Evolutionary conservation across 2,329 filamentous ascomycete genomes (phyloP).

Genomic region (Aureobasidium pullulans): DNA sequence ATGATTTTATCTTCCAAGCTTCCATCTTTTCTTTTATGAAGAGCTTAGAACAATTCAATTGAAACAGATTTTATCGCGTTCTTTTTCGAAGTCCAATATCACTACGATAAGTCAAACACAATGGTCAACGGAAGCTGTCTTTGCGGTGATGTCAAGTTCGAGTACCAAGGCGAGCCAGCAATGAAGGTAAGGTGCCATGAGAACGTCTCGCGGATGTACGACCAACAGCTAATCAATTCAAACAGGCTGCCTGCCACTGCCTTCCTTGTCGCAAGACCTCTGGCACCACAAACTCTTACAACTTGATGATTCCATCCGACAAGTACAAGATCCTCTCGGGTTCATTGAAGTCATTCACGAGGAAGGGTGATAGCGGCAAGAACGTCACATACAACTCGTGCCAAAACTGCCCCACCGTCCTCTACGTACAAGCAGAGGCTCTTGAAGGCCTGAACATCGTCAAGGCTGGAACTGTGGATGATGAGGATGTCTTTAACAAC

Average conservation of each 20-base stretch:
- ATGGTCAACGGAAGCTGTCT: slow-evolving; percentile 26
- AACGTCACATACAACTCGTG: slow-evolving; percentile 25
- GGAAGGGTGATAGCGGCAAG: slow-evolving; percentile 27
- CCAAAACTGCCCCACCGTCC: slow-evolving; percentile 24
- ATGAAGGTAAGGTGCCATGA: slow-evolving; percentile 18
- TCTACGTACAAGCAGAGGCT: slow-evolving; percentile 22
- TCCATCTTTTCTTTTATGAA: too few species aligned
- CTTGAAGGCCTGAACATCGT: slow-evolving; percentile 22
- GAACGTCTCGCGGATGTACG: neutral
- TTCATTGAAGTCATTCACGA: slow-evolving; percentile 19
- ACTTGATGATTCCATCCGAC: slow-evolving; percentile 22
- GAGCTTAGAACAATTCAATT: too few species aligned
- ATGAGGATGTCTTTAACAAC: slow-evolving; percentile 19
- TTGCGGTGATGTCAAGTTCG: slow-evolving; percentile 30
- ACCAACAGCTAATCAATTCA: neutral
- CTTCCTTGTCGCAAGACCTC: slow-evolving; percentile 27
- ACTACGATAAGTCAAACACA: neutral
- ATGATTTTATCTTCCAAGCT: too few species aligned
- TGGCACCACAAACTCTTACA: slow-evolving; percentile 25
- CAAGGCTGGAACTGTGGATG: slow-evolving; percentile 28
- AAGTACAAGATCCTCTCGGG: slow-evolving; percentile 25
- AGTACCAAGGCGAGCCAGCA: slow-evolving; percentile 26
- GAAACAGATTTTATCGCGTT: too few species aligned
- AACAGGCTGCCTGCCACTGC: slow-evolving; percentile 25
- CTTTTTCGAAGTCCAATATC: too few species aligned